Evolutionary conservation across 768 basidiomycete genomes (phyloP).

Genomic region (Phanerochaete sordida): DNA sequence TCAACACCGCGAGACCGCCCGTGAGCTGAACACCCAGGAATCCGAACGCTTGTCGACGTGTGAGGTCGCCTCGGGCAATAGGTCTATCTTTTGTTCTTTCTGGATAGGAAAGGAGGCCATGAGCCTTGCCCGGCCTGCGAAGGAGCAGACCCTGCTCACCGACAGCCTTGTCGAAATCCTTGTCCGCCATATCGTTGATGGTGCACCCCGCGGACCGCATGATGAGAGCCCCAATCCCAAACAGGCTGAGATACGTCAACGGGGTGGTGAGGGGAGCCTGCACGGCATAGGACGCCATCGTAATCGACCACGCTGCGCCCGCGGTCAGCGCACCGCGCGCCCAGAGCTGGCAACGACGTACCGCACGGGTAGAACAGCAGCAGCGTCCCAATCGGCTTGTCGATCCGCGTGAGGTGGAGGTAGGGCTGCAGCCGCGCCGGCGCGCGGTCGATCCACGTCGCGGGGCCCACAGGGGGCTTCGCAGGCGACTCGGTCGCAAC

Average conservation of each 20-base stretch:
- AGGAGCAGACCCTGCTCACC: slow-evolving; percentile 44
- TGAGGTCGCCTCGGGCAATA: slow-evolving; percentile 80
- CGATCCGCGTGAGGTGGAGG: slow-evolving; percentile 79
- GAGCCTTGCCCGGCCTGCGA: background rate
- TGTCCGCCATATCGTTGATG: slow-evolving; percentile 99
- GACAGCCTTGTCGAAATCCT: slow-evolving; percentile 85
- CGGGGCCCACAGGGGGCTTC: slow-evolving; percentile 16
- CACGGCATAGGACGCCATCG: slow-evolving; percentile 88
- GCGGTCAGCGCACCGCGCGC: no score
- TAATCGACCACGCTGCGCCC: slow-evolving; percentile 89
- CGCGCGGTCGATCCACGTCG: slow-evolving; percentile 66
- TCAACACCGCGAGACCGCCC: slow-evolving; percentile 77
- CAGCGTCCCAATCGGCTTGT: slow-evolving; percentile 95
- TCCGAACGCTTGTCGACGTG: slow-evolving; percentile 64
- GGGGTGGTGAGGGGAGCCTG: slow-evolving; percentile 64
- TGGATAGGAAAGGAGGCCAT: slow-evolving; percentile 24
- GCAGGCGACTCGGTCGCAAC: slow-evolving; percentile 2
- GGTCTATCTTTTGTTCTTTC: slow-evolving; percentile 88
- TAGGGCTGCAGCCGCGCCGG: slow-evolving; percentile 70
- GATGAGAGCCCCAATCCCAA: slow-evolving; percentile 85
- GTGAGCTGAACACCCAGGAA: slow-evolving; percentile 84
- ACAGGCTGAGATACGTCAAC: slow-evolving; percentile 73
- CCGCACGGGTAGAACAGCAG: slow-evolving; percentile 93
- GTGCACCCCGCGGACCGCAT: slow-evolving; percentile 99
- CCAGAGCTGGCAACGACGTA: slow-evolving; percentile 35